Evolutionary conservation across 352 stramenopile species (phyloP), one percentile per base, ranked within the genome.

Genomic region (Phytophthora colocasiae): DNA sequence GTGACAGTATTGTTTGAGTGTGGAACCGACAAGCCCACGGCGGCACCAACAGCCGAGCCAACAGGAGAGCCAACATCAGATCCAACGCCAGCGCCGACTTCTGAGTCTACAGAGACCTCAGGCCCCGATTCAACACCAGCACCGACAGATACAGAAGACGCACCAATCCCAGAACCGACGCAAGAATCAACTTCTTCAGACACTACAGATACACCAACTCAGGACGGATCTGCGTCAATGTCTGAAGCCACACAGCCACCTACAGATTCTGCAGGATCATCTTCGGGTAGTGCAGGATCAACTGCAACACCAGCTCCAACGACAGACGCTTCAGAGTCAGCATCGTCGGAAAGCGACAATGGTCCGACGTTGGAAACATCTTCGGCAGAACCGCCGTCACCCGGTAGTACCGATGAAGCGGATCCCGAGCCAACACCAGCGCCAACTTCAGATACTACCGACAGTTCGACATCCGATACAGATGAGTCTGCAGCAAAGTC

Each of bases 1-100:
- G 61, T 68, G 56, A 71, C 66, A 14, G 61, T 63, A 17, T 34
- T 75, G 26, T 68, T 53, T 43, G 40, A 44, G 2, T 75, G 67
- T 46, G 67, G 45, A 29, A 43, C 19, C 5, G 39, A 68, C 12
- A 63, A 74, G 14, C 45, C 55, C 50, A 71, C 61, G 15, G 29
- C 48, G 6, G 61, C 55, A 12, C 66, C 66, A 22, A 75, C 66
- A 6, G 39, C 47, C 11, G 44, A 61, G 11, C 52, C 65, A 26
- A 69, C 65, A 6, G 24, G 39, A 41, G 38, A 44, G 46, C 36
- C 64, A n/a, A 72, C 32, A 45, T 40, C 32, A 11, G 31, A 63
- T 17, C 29, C 48, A n/a, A 51, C 59, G 26, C 40, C 59, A 27
- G 32, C 27, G 4, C 34, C 51, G 34, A 54, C 59, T 27, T 34